Base-by-base conservation (phyloP, 441 rosid genomes). In the Mallotus japonicus region DNA sequence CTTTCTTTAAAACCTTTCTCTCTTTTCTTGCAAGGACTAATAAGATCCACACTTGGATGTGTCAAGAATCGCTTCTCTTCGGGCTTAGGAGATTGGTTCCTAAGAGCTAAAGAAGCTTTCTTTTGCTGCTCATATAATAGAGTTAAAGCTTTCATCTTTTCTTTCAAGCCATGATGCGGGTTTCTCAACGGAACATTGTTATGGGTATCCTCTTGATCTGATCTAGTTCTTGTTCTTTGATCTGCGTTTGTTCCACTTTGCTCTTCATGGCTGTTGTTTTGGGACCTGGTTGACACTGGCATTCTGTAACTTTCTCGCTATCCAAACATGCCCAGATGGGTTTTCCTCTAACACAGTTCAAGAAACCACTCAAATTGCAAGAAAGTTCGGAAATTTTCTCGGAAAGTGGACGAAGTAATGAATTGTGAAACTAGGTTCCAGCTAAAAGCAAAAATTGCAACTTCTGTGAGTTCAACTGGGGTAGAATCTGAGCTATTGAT, bases 261-360 rank as follows among this genome's bases (percentile, higher is more conserved):
- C 32, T 28, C 32, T 70, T 77, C 87, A 47, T 79, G 78, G 73
- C 62, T 79, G 80, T 44, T 69, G 80, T 70, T 75, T 84, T 85
- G 89, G 11, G 97, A 89, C 85, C 97, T 75, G 58, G 98, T 93
- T 24, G 97, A 90, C 56, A 92, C 93, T 20, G 92, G 95, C 97
- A 92, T 90, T 84, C 50, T 69, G 3, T 37, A 63, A 74, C 78
- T 79, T 64, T 72, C 88, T 75, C 64, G 73, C 79, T 70, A 79
- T 79, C 74, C 83, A 83, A 84, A 85, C 84, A 85, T 82, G 34
- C 83, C 83, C 83, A 74, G 83, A 74, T 19, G 69, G 50, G 14
- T 56, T 44, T 79, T 54, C 70, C 32, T 6, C 58, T n/a, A 7
- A 62, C 78, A 80, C 82, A 76, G 67, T 51, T 42, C 70, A 24